Base-by-base conservation (phyloP, 2,329 filamentous ascomycete species). In the Coleophoma crateriformis region DNA sequence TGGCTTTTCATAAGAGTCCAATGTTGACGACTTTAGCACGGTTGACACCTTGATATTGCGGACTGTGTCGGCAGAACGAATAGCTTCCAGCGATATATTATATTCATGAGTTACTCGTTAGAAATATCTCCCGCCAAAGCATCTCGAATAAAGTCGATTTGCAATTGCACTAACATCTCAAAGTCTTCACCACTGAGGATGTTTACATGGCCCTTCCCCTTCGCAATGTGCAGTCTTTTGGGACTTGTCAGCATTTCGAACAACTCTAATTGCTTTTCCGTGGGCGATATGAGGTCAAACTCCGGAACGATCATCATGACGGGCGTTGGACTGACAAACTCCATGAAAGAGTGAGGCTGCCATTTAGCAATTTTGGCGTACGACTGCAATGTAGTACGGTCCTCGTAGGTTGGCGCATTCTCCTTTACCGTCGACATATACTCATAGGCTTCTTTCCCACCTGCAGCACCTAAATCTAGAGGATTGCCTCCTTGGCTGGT, bases 401-500 rank as follows among this genome's bases (percentile, higher is more conserved):
- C 22, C 10, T 41, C n/a, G 19, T 20, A 41, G 13, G 8, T 41
- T 13, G 39, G 17, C 8, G 39, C 17, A 20, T 41, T 41, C 12
- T 41, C 39, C 15, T 41, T 41, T 13, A 41, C 39, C 7, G 19
- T 17, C 7, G 22, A 17, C 39, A 41, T 41, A 22, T 20, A 41
- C 39, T 41, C 39, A 41, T 41, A 41, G 3, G 39, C 39, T 19
- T 41, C 39, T 7, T 20, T 41, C 5, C 39, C 39, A 14, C 39
- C 39, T 8, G 17, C 39, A 20, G 12, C 17, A 22, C 17, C 39
- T 22, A 41, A 13, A 2, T 22, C 39, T 7, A 19, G 5, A 13
- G 17, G 39, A 19, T 41, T 41, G 4, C 13, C 39, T 12, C 68
- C 70, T 10, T 62, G 51, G 32, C 56, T 55, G 13, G 58, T 68